Percentiles rank a stretch among this genome's conserved stretches.
Evolutionary conservation across 495 filamentous ascomycete genomes (phyloP).

Genomic region (Tuber umbilicatum): DNA sequence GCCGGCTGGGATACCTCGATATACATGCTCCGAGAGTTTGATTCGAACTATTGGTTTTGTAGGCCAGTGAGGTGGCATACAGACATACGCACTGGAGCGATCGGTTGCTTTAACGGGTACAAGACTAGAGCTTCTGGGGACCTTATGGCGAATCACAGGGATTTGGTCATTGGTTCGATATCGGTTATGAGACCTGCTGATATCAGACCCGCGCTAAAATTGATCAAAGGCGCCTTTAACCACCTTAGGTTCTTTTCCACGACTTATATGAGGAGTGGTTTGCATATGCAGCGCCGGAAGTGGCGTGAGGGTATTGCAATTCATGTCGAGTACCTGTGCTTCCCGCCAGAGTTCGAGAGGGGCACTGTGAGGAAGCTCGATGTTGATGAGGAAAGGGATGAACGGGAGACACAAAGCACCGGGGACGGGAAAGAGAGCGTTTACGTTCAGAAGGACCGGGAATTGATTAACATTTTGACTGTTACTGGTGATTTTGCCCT

Average conservation of each 20-base stretch:
- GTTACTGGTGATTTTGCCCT: constrained; percentile 22
- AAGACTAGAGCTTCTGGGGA: constrained; percentile 8
- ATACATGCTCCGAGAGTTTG: background rate
- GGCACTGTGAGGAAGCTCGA: constrained; percentile 12
- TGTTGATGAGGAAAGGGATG: constrained; percentile 8
- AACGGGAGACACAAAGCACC: background rate
- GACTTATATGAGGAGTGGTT: constrained; percentile 8
- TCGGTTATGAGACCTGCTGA: constrained; percentile 21
- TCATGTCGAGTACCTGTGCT: constrained; percentile 27
- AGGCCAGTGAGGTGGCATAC: constrained; percentile 29
- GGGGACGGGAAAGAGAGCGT: background rate
- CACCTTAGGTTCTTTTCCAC: constrained; percentile 26
- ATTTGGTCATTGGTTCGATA: constrained; percentile 25
- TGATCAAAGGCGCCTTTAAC: constrained; percentile 26
- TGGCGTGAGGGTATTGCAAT: constrained; percentile 17
- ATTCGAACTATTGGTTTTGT: background rate
- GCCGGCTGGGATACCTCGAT: background rate
- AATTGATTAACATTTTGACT: constrained; percentile 28
- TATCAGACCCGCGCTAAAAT: constrained; percentile 20
- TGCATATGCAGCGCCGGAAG: background rate
- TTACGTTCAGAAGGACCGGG: constrained; percentile 28
- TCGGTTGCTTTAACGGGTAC: constrained; percentile 28
- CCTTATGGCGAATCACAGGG: constrained; percentile 20
- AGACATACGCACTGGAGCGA: constrained; percentile 21
- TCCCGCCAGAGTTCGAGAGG: constrained; percentile 23